Percentiles rank a stretch among this genome's conserved stretches.
phyloP scores from a whole-genome alignment of 2,329 filamentous ascomycete genomes.

The Lecanosticta acicola region DNA sequence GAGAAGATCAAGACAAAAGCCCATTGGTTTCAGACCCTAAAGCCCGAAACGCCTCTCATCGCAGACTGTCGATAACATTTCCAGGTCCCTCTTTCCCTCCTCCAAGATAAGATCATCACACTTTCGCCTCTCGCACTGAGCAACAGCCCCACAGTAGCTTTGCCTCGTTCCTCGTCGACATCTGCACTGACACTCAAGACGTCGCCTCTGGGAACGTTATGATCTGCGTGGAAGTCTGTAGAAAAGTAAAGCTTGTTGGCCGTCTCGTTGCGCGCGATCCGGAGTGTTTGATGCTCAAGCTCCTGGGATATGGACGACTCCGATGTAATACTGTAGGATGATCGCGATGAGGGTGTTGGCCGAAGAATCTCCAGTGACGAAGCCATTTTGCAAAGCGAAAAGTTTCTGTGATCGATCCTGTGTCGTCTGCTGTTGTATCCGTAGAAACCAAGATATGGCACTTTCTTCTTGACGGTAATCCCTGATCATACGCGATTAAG shows the following conservation, averaged over 20 bases:
- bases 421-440: too few relatives aligned
- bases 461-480: too few relatives aligned
- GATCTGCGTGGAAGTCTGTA: neutral
- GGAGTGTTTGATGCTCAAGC: neutral
- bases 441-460: too few relatives aligned
- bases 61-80: constrained; percentile 13
- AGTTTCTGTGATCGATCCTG: too few relatives aligned
- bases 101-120: constrained; percentile 12
- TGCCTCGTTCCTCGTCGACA: constrained; percentile 10
- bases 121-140: constrained; percentile 8
- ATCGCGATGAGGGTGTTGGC: constrained; percentile 9
- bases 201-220: neutral
- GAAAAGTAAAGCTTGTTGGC: neutral
- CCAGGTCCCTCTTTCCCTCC: constrained; percentile 9
- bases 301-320: neutral
- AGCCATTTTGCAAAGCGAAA: constrained; percentile 7
- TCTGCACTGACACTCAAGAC: constrained; percentile 9
- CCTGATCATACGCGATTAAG: too few relatives aligned
- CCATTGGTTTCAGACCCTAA: constrained; percentile 8
- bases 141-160: constrained; percentile 13
- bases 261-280: neutral
- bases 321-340: neutral
- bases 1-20: too few relatives aligned
- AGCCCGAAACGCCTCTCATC: constrained; percentile 10
- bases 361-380: constrained; percentile 15